A percentile compares a stretch with the other conserved stretches of the same genome.
Conservation (phyloP, 1,139 yeast species). For the Geotrichum bryndzae region DNA sequence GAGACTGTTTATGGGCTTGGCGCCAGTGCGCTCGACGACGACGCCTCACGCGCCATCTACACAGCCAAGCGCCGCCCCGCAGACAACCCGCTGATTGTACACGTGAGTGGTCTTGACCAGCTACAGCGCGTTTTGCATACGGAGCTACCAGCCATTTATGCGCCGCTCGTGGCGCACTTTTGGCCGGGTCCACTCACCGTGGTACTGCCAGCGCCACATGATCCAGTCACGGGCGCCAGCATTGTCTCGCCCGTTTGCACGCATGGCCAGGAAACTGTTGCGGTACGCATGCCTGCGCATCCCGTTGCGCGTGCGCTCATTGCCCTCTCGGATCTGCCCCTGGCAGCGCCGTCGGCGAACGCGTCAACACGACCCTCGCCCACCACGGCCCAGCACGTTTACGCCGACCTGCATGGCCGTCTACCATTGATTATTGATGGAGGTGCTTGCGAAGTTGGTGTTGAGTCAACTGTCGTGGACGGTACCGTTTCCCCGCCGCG, state of each 20-base stretch:
- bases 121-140: slow-evolving; percentile 52
- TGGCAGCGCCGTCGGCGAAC: slow-evolving; percentile 97
- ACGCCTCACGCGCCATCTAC: slow-evolving; percentile 70
- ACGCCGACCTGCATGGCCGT: slow-evolving; percentile 65
- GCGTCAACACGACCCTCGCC: slow-evolving; percentile 95
- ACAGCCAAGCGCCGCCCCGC: slow-evolving; percentile 88
- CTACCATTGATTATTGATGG: slow-evolving; percentile 90
- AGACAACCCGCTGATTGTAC: slow-evolving; percentile 90
- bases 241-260: slow-evolving; percentile 72
- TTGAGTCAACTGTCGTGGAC: slow-evolving; percentile 90
- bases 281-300: slow-evolving; percentile 81
- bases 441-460: slow-evolving; percentile 84
- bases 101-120: slow-evolving; percentile 73
- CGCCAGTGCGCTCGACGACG: slow-evolving; percentile 73
- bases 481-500: slow-evolving; percentile 82
- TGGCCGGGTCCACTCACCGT: slow-evolving; percentile 98
- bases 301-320: slow-evolving; percentile 89
- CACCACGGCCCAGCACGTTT: slow-evolving; percentile 80
- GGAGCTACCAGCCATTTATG: slow-evolving; percentile 61
- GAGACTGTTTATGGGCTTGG: slow-evolving; percentile 97
- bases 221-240: slow-evolving; percentile 30
- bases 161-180: slow-evolving; percentile 53
- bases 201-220: slow-evolving; percentile 54
- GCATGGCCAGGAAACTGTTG: slow-evolving; percentile 82
- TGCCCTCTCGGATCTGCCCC: slow-evolving; percentile 76